phyloP scores from a whole-genome alignment of 495 filamentous ascomycete species.

The Tuber brumale region DNA sequence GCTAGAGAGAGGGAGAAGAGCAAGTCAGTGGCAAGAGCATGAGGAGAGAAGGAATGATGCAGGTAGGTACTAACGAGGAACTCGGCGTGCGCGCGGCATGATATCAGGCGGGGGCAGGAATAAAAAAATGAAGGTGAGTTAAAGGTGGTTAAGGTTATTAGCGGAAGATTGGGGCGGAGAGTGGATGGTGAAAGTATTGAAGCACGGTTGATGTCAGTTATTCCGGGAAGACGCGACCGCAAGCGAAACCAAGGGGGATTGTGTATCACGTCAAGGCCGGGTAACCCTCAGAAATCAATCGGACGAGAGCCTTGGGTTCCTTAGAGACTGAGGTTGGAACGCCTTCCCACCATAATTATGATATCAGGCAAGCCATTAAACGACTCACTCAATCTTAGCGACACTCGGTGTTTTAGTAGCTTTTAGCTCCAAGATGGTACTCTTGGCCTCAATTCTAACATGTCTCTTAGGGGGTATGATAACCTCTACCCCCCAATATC shows the following conservation, averaged over 20 bases:
- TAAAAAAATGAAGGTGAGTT: not conserved
- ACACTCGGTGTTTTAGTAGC: too few relatives aligned
- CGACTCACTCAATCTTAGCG: not conserved
- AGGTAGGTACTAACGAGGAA: slow-evolving; percentile 17
- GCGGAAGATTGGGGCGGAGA: not conserved
- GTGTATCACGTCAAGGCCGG: not conserved
- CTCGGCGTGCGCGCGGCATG: slow-evolving; percentile 33
- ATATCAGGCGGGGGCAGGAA: not conserved
- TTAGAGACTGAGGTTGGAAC: not conserved
- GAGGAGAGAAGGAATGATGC: not conserved
- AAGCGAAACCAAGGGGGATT: not conserved
- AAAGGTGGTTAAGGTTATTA: not conserved
- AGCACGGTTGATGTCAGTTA: not conserved
- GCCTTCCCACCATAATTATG: not conserved
- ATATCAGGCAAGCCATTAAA: too few relatives aligned
- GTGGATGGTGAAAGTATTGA: not conserved
- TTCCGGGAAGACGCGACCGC: not conserved
- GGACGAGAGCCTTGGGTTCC: not conserved
- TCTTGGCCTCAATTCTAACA: too few relatives aligned
- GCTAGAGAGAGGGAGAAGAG: not conserved
- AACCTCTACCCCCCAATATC: too few relatives aligned
- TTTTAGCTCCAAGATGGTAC: too few relatives aligned
- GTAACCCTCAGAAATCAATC: not conserved
- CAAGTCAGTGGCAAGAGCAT: not conserved
- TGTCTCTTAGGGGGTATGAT: too few relatives aligned